Evolutionary conservation across 176 grass and related monocot genomes (phyloP).

Genomic region (Pontederia crassipes): DNA sequence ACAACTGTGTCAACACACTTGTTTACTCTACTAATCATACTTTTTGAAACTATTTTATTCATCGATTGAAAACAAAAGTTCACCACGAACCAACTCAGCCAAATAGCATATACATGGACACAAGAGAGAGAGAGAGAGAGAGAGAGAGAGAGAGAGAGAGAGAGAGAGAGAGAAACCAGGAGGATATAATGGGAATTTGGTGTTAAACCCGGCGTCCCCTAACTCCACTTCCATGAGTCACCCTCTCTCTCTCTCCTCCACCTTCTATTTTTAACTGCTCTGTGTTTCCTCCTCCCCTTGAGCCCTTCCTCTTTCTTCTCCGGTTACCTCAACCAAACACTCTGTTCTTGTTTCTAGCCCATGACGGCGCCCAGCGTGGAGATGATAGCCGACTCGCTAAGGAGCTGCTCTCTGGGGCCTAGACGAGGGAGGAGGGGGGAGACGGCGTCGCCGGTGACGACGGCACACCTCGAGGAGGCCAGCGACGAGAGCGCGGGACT

Average conservation of each 20-base stretch:
- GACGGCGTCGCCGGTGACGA: background rate
- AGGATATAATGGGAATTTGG: background rate
- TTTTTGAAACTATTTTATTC: too few relatives aligned
- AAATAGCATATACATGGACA: too few relatives aligned
- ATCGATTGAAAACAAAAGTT: too few relatives aligned
- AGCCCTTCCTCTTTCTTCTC: background rate
- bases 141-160: too few relatives aligned
- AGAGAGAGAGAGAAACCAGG: too few relatives aligned
- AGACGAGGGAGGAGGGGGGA: background rate
- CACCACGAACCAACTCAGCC: too few relatives aligned
- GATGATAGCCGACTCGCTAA: constrained; percentile 3
- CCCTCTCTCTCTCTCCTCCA: constrained; percentile 1
- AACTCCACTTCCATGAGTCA: background rate
- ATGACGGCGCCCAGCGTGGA: constrained; percentile 9
- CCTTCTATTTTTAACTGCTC: background rate
- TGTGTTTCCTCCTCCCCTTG: background rate
- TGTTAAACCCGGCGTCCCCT: background rate
- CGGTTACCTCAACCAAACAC: background rate
- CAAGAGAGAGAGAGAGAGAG: too few relatives aligned
- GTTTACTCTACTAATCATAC: too few relatives aligned
- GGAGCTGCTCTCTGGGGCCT: constrained; percentile 39
- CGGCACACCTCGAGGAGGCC: constrained; percentile 8
- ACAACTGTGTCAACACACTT: too few relatives aligned
- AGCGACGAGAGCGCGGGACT: constrained; percentile 35
- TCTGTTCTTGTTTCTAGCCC: background rate